Percentiles rank a stretch among this genome's conserved stretches.
Evolutionary conservation across 1,284 basidiomycete species (phyloP).

Genomic region (Naganishia sp.): DNA sequence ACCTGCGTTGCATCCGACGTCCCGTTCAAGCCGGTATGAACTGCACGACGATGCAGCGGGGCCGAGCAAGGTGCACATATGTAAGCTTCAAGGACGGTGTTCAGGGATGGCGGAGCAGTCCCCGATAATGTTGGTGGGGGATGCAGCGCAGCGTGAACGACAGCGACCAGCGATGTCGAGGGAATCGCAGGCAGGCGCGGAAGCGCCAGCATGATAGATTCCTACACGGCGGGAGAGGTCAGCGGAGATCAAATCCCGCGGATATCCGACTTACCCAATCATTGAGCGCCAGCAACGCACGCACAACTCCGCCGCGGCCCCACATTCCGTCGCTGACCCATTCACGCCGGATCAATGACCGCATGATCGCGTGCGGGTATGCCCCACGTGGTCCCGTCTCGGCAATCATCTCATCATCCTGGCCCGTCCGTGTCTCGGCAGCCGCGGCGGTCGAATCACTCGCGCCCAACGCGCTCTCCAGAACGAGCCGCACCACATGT

Average conservation of each 20-base stretch:
- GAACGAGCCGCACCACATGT: conserved; percentile 8
- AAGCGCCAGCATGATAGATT: conserved; percentile 38
- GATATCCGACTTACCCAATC: conserved; percentile 46
- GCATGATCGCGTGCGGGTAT: conserved; percentile 43
- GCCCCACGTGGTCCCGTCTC: not conserved
- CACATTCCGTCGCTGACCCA: conserved; percentile 46
- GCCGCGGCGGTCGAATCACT: not conserved
- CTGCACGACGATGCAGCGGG: conserved; percentile 45
- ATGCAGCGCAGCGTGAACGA: conserved; percentile 31
- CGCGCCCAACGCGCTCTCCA: conserved; percentile 21
- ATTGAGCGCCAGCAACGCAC: conserved; percentile 42
- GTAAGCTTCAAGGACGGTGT: conserved; percentile 38
- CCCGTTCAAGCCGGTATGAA: conserved; percentile 38
- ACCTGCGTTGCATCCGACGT: conserved; percentile 44
- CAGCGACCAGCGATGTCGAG: conserved; percentile 40
- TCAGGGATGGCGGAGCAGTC: conserved; percentile 27
- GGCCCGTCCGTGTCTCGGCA: not conserved
- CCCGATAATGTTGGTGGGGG: not conserved
- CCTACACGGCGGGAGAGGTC: conserved; percentile 27
- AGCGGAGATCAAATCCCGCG: not conserved
- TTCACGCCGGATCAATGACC: conserved; percentile 38
- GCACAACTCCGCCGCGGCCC: conserved; percentile 40
- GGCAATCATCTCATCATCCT: not conserved
- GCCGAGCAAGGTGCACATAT: conserved; percentile 43
- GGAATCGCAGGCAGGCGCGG: conserved; percentile 40